These are phyloP conservation scores for Xylaria intraflava DNA, from an alignment of 495 filamentous ascomycete species.

Conservation along the genomic window DNA sequence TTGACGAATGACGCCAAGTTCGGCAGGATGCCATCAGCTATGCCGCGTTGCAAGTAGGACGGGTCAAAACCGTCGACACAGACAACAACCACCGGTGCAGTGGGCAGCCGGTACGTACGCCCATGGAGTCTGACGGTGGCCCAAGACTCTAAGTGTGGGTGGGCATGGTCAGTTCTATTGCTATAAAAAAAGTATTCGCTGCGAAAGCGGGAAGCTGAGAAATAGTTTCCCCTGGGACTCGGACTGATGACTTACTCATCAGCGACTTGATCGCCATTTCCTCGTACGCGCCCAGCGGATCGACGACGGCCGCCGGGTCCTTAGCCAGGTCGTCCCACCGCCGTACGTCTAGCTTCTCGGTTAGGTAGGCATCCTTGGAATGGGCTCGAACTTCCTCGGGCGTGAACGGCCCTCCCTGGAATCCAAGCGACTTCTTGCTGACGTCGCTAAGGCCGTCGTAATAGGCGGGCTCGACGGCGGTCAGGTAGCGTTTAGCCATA, in stretches of 20 bases:
- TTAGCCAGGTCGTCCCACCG: slow-evolving; percentile 42
- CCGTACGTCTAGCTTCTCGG: slow-evolving; percentile 36
- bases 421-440: slow-evolving; percentile 34
- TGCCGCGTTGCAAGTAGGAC: slow-evolving; percentile 25
- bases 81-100: slow-evolving; percentile 26
- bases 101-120: slow-evolving; percentile 19
- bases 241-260: no score
- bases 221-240: no score
- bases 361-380: slow-evolving; percentile 27
- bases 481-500: slow-evolving; percentile 41
- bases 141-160: no score
- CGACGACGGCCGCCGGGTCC: slow-evolving; percentile 26
- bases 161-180: no score
- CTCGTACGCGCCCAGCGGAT: slow-evolving; percentile 22
- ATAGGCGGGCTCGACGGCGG: slow-evolving; percentile 33
- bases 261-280: slow-evolving; percentile 27
- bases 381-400: slow-evolving; percentile 23
- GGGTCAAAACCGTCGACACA: slow-evolving; percentile 37
- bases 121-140: slow-evolving; percentile 12
- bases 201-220: no score
- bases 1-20: slow-evolving; percentile 22
- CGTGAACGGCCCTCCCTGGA: slow-evolving; percentile 40
- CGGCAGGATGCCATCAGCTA: slow-evolving; percentile 25
- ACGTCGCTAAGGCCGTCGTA: slow-evolving; percentile 34
- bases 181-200: no score